Percentiles rank a stretch among this genome's conserved stretches.
phyloP scores from a whole-genome alignment of 192 early-diverging fungal genomes.

The Backusella tarrabulga region DNA sequence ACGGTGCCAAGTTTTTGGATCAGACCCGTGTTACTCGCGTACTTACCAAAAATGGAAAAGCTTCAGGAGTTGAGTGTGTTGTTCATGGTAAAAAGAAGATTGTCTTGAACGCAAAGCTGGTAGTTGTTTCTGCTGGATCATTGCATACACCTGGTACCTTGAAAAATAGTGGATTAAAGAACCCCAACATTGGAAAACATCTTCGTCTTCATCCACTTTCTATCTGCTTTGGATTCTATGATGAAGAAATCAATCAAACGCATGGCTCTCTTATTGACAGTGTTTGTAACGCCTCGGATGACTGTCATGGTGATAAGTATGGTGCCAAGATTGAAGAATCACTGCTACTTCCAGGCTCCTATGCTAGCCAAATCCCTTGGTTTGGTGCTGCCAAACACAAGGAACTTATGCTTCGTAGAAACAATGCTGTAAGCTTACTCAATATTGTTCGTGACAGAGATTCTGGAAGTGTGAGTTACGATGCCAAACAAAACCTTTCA shows the following conservation, averaged over 20 bases:
- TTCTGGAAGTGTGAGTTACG: slow-evolving; percentile 43
- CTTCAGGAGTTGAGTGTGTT: slow-evolving; percentile 51
- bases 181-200: slow-evolving; percentile 67
- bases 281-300: slow-evolving; percentile 53
- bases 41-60: slow-evolving; percentile 52
- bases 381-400: slow-evolving; percentile 50
- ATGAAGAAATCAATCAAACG: slow-evolving; percentile 46
- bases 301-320: slow-evolving; percentile 61
- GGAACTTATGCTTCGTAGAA: slow-evolving; percentile 43
- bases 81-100: slow-evolving; percentile 27
- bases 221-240: slow-evolving; percentile 64
- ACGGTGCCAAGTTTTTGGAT: slow-evolving; percentile 63
- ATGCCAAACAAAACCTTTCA: slow-evolving; percentile 40
- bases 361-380: slow-evolving; percentile 48
- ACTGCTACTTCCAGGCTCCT: slow-evolving; percentile 50
- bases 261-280: slow-evolving; percentile 67
- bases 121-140: slow-evolving; percentile 62
- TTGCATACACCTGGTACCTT: slow-evolving; percentile 67
- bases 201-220: slow-evolving; percentile 65
- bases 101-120: slow-evolving; percentile 49
- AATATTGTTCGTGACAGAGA: slow-evolving; percentile 66
- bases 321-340: slow-evolving; percentile 68
- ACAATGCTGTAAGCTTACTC: slow-evolving; percentile 49
- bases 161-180: slow-evolving; percentile 61
- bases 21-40: slow-evolving; percentile 56